Conservation (phyloP, 73 alveolate genomes). For the Blepharisma japonicum region DNA sequence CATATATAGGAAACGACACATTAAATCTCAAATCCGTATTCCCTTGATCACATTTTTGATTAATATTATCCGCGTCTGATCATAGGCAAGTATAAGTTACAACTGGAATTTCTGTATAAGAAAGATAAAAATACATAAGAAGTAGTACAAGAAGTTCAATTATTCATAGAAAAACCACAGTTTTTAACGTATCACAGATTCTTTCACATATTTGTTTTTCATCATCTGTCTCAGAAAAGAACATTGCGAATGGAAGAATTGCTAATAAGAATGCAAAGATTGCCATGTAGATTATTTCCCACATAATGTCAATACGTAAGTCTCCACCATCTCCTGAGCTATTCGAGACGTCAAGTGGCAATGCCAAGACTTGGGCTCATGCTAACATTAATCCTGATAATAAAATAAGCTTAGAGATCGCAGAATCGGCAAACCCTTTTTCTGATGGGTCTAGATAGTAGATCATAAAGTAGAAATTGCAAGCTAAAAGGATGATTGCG, state of each 20-base stretch:
- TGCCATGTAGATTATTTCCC: slow-evolving; percentile 78
- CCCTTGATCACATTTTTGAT: neutral
- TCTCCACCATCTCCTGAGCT: slow-evolving; percentile 59
- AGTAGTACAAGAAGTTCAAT: slow-evolving; percentile 48
- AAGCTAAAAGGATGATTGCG: slow-evolving; percentile 24
- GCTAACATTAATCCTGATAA: slow-evolving; percentile 59
- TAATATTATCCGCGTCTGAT: slow-evolving; percentile 10
- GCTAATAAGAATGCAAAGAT: slow-evolving; percentile 55
- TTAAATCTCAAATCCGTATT: slow-evolving; percentile 39
- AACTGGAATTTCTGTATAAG: slow-evolving; percentile 59
- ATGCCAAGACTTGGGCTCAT: slow-evolving; percentile 70
- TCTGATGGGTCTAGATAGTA: slow-evolving; percentile 40
- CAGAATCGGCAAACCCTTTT: slow-evolving; percentile 27
- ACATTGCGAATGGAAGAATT: slow-evolving; percentile 70
- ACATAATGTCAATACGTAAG: slow-evolving; percentile 74
- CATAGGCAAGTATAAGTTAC: slow-evolving; percentile 37
- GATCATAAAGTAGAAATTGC: slow-evolving; percentile 24
- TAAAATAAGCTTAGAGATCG: slow-evolving; percentile 18
- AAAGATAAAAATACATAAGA: slow-evolving; percentile 52
- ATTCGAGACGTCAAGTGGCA: slow-evolving; percentile 86
- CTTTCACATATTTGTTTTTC: slow-evolving; percentile 61
- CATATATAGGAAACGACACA: slow-evolving; percentile 72
- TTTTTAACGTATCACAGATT: slow-evolving; percentile 53
- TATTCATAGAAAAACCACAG: slow-evolving; percentile 44
- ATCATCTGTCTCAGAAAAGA: slow-evolving; percentile 83